phyloP scores from a whole-genome alignment of 192 early-diverging fungal genomes.

The Coemansia interrupta region DNA sequence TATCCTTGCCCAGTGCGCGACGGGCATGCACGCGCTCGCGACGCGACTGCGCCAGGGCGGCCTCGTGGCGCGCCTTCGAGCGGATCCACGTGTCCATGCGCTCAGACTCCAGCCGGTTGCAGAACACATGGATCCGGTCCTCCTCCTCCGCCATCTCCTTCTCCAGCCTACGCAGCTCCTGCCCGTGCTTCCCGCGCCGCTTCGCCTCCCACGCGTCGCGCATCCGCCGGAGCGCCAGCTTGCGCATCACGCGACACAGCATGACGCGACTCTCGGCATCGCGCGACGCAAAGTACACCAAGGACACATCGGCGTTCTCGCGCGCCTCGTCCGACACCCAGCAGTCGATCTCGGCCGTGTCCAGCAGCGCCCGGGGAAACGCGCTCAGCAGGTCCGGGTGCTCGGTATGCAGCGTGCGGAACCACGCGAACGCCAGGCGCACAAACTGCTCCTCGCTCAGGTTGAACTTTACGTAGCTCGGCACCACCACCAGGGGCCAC shows the following conservation, averaged over 20 bases:
- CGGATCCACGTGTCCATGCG: slow-evolving; percentile 26
- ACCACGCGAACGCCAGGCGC: slow-evolving; percentile 37
- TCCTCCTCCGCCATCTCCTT: slow-evolving; percentile 34
- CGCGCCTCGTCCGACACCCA: slow-evolving; percentile 29
- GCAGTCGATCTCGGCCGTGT: slow-evolving; percentile 31
- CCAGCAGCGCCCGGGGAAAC: slow-evolving; percentile 39
- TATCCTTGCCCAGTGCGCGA: slow-evolving; percentile 26
- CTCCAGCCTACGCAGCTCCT: slow-evolving; percentile 30
- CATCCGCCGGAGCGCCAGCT: slow-evolving; percentile 40
- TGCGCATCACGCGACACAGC: slow-evolving; percentile 43
- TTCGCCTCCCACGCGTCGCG: slow-evolving; percentile 20
- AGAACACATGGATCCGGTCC: slow-evolving; percentile 37
- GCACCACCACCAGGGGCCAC: slow-evolving; percentile 64
- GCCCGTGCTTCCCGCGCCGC: slow-evolving; percentile 34
- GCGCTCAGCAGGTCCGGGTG: slow-evolving; percentile 46
- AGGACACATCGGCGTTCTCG: slow-evolving; percentile 24
- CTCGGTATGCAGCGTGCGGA: slow-evolving; percentile 39
- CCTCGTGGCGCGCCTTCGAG: slow-evolving; percentile 20
- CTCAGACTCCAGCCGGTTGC: slow-evolving; percentile 37
- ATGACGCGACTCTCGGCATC: slow-evolving; percentile 38
- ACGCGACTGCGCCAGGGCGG: slow-evolving; percentile 18
- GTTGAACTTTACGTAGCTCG: slow-evolving; percentile 56
- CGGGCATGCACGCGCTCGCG: slow-evolving; percentile 26
- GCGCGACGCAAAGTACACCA: slow-evolving; percentile 16
- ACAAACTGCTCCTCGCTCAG: slow-evolving; percentile 47